These are phyloP conservation scores for Penicillium subrubescens DNA, from an alignment of 495 filamentous ascomycete genomes.

Conservation along the genomic window DNA sequence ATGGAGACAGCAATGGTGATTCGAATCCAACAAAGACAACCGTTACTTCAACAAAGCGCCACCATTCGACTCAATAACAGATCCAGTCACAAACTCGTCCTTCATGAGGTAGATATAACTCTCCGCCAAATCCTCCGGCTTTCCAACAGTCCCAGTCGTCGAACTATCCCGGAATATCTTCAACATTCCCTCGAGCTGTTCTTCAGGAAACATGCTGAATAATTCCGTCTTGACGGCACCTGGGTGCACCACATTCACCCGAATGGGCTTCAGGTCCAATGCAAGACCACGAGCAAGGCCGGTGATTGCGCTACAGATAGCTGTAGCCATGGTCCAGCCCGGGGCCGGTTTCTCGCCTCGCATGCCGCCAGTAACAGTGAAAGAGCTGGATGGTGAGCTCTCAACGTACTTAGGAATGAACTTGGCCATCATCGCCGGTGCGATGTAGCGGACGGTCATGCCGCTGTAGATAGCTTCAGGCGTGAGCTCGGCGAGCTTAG, in stretches of 20 bases:
- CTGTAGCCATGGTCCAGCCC: slow-evolving; percentile 48
- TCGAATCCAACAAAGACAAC: neutral
- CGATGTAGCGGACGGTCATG: slow-evolving; percentile 54
- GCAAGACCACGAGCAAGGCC: slow-evolving; percentile 56
- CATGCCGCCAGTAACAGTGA: slow-evolving; percentile 58
- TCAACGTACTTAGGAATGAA: slow-evolving; percentile 47
- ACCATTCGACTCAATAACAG: slow-evolving; percentile 42
- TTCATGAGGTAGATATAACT: slow-evolving; percentile 67
- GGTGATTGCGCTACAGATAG: slow-evolving; percentile 41
- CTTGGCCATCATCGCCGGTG: slow-evolving; percentile 57
- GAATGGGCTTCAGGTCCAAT: slow-evolving; percentile 59
- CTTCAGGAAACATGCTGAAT: slow-evolving; percentile 27
- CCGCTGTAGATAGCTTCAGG: slow-evolving; percentile 44
- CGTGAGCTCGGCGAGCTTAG: slow-evolving; percentile 39
- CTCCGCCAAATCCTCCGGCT: slow-evolving; percentile 64
- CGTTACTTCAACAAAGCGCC: slow-evolving; percentile 19
- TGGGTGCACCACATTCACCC: slow-evolving; percentile 64
- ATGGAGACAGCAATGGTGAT: neutral
- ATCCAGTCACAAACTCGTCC: slow-evolving; percentile 55
- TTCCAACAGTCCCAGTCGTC: slow-evolving; percentile 50
- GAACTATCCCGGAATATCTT: slow-evolving; percentile 26
- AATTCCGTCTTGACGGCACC: slow-evolving; percentile 58
- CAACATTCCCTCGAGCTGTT: slow-evolving; percentile 6
- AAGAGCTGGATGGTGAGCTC: slow-evolving; percentile 40
- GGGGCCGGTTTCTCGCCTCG: slow-evolving; percentile 49